Evolutionary conservation across 1,284 basidiomycete species (phyloP).

Genomic region (Limonomyces culmigenus): DNA sequence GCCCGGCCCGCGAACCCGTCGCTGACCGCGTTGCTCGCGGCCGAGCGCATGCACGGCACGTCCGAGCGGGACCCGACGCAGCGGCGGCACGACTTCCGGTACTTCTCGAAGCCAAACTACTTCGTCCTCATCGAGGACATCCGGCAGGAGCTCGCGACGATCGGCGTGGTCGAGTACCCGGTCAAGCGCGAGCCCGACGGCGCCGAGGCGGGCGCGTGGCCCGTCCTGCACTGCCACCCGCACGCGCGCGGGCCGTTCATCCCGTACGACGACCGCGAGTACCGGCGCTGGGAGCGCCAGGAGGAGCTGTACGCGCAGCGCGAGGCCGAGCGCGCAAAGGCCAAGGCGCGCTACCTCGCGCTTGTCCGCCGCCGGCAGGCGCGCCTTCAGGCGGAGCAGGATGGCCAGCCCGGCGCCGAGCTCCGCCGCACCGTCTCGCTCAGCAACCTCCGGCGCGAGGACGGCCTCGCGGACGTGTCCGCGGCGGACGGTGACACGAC

Average conservation of each 20-base stretch:
- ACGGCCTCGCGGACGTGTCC: conserved; percentile 13
- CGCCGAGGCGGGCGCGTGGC: conserved; percentile 40
- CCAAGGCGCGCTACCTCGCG: conserved; percentile 18
- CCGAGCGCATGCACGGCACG: conserved; percentile 79
- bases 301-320: conserved; percentile 32
- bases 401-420: conserved; percentile 21
- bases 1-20: conserved; percentile 15
- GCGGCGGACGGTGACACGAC: conserved; percentile 17
- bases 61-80: conserved; percentile 86
- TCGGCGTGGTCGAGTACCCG: conserved; percentile 50
- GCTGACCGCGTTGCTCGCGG: conserved; percentile 60
- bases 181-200: conserved; percentile 31
- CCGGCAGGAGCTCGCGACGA: conserved; percentile 58
- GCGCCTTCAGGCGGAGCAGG: conserved; percentile 19
- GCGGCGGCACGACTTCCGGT: conserved; percentile 75
- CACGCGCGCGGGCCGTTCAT: conserved; percentile 54
- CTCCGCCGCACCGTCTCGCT: conserved; percentile 66
- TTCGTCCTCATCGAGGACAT: conserved; percentile 90
- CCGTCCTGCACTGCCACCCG: conserved; percentile 56
- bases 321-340: conserved; percentile 27
- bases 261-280: conserved; percentile 56
- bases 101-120: conserved; percentile 67
- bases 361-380: conserved; percentile 26
- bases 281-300: conserved; percentile 39
- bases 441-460: conserved; percentile 50